Conservation (phyloP, 2,329 filamentous ascomycete genomes). For the Diaporthe velutina region DNA sequence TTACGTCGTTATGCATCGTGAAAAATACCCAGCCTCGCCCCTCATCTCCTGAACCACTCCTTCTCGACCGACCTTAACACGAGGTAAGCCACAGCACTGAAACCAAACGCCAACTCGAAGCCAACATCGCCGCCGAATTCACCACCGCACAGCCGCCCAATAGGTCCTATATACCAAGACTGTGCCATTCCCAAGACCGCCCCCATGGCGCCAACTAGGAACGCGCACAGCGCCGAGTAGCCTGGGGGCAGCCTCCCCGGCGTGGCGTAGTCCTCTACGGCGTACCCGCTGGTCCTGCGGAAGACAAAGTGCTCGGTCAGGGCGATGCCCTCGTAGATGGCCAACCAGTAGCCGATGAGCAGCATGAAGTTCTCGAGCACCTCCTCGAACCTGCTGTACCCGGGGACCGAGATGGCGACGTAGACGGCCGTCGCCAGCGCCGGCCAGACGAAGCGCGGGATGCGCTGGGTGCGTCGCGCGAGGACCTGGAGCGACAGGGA, state of each 20-base stretch:
- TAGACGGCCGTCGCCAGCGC: conserved; percentile 72
- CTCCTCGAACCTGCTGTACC: conserved; percentile 73
- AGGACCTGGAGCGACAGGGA: conserved; percentile 77
- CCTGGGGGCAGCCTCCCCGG: conserved; percentile 71
- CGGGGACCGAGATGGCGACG: conserved; percentile 78
- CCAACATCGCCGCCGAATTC: conserved; percentile 61
- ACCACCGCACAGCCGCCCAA: conserved; percentile 70
- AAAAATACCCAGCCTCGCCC: background rate
- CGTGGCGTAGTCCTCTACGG: conserved; percentile 69
- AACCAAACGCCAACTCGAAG: conserved; percentile 75
- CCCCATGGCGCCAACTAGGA: conserved; percentile 73
- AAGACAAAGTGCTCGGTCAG: conserved; percentile 78
- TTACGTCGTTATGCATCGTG: background rate
- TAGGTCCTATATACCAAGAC: conserved; percentile 76
- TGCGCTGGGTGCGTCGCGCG: conserved; percentile 66
- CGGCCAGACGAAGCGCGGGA: conserved; percentile 79
- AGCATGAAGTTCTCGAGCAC: conserved; percentile 80
- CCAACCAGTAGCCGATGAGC: conserved; percentile 79
- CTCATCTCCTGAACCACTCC: conserved; percentile 51
- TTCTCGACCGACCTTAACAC: conserved; percentile 60
- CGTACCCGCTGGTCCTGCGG: conserved; percentile 69
- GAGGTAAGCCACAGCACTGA: conserved; percentile 66
- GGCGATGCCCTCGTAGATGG: conserved; percentile 78
- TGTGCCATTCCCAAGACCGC: conserved; percentile 80
- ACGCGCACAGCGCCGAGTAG: conserved; percentile 73